phyloP scores from a whole-genome alignment of 495 filamentous ascomycete genomes.

The Monascus purpureus region DNA sequence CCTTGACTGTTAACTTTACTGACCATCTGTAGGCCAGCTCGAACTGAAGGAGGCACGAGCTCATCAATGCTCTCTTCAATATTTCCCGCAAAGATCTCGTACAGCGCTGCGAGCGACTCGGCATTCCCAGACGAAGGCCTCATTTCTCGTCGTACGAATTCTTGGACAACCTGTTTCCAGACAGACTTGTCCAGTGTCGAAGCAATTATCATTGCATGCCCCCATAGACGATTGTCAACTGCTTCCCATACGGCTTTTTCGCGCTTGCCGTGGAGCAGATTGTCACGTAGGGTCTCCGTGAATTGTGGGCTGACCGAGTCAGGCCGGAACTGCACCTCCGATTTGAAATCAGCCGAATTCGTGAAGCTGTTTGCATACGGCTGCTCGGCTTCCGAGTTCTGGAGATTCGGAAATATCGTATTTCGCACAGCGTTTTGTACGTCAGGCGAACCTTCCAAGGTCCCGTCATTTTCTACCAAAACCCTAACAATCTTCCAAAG shows the following conservation, averaged over 20 bases:
- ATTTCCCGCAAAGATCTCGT: conserved; percentile 87
- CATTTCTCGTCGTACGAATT: conserved; percentile 88
- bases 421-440: conserved; percentile 61
- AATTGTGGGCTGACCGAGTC: conserved; percentile 55
- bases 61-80: conserved; percentile 91
- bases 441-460: conserved; percentile 55
- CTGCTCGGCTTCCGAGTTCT: conserved; percentile 19
- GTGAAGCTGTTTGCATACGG: conserved; percentile 9
- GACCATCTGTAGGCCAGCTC: conserved; percentile 82
- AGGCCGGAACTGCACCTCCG: conserved; percentile 20
- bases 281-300: conserved; percentile 52
- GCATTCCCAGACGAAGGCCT: conserved; percentile 61
- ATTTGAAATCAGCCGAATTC: conserved; percentile 16
- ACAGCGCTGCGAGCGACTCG: conserved; percentile 77
- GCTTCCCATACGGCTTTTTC: conserved; percentile 91
- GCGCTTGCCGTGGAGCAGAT: conserved; percentile 65
- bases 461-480: conserved; percentile 76
- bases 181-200: conserved; percentile 54
- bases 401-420: conserved; percentile 53
- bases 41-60: conserved; percentile 85
- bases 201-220: conserved; percentile 85
- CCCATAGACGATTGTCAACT: conserved; percentile 89
- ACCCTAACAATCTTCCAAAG: conserved; percentile 77
- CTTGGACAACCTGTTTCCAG: conserved; percentile 86
- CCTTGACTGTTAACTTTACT: conserved; percentile 49